Percentiles rank a stretch among this genome's conserved stretches.
These are phyloP conservation scores for Drechslera avenae DNA, from an alignment of 2,329 filamentous ascomycete species.

Conservation along the genomic window DNA sequence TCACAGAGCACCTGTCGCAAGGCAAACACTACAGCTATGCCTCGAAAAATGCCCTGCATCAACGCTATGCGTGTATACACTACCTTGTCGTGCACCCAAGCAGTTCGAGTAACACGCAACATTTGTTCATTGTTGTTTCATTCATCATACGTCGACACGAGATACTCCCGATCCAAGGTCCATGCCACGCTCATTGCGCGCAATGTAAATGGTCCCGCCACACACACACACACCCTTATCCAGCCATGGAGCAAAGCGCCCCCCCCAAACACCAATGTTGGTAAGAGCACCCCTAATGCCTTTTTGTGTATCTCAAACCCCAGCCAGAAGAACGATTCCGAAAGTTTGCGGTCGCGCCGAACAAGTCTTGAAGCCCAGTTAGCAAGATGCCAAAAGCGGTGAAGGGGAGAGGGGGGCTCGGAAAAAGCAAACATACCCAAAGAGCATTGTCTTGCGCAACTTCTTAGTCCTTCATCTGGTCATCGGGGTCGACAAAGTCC, in stretches of 20 bases:
- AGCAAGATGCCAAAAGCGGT: conserved; percentile 10
- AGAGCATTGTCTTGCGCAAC: conserved; percentile 6
- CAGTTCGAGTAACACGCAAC: too few species aligned
- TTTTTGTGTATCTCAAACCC: conserved; percentile 25
- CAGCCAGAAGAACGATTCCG: conserved; percentile 20
- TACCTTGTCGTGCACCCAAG: too few species aligned
- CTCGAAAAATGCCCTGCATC: too few species aligned
- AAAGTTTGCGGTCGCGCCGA: conserved; percentile 28
- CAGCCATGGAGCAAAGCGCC: conserved; percentile 22
- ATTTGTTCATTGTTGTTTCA: too few species aligned
- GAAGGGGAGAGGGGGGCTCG: background rate
- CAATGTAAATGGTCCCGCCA: conserved; percentile 14
- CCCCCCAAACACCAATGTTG: conserved; percentile 29
- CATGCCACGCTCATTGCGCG: conserved; percentile 19
- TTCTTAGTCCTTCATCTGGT: conserved; percentile 69
- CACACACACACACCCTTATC: conserved; percentile 8
- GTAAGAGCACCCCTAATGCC: conserved; percentile 29
- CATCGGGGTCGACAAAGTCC: conserved; percentile 66
- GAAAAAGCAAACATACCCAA: conserved; percentile 23
- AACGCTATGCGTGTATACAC: too few species aligned
- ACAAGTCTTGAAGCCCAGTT: conserved; percentile 15
- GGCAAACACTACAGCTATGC: too few species aligned
- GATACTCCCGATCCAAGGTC: conserved; percentile 8
- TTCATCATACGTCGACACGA: background rate
- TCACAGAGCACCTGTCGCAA: too few species aligned